Evolutionary conservation across 1,139 yeast genomes (phyloP).

Genomic region (Debaryomycetaceae sp.): DNA sequence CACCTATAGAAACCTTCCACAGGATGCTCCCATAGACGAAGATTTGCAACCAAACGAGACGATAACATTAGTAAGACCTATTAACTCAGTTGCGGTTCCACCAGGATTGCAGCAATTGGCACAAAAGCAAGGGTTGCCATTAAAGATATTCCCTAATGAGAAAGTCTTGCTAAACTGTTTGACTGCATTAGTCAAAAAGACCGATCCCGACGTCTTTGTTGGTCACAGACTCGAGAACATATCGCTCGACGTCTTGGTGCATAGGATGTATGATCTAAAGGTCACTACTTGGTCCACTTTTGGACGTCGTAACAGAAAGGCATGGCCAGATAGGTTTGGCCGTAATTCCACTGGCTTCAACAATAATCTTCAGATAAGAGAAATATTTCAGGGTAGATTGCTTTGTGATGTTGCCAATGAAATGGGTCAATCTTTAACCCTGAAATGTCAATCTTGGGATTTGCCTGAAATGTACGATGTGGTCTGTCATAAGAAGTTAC

Average conservation of each 20-base stretch:
- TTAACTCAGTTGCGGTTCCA: constrained; percentile 60
- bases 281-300: constrained; percentile 76
- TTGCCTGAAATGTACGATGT: constrained; percentile 85
- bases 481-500: constrained; percentile 59
- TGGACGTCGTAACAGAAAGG: constrained; percentile 75
- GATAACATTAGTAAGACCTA: constrained; percentile 75
- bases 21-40: constrained; percentile 66
- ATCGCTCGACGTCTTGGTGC: constrained; percentile 75
- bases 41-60: constrained; percentile 51
- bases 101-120: constrained; percentile 66
- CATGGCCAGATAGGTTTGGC: constrained; percentile 75
- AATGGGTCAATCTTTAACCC: constrained; percentile 88
- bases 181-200: constrained; percentile 62
- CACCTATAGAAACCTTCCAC: constrained; percentile 60
- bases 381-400: constrained; percentile 80
- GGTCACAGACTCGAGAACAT: constrained; percentile 85
- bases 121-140: constrained; percentile 41
- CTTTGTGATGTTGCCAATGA: constrained; percentile 92
- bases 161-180: constrained; percentile 69
- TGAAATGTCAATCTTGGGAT: constrained; percentile 96
- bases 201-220: constrained; percentile 86
- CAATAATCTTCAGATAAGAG: constrained; percentile 51
- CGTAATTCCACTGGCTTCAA: constrained; percentile 40
- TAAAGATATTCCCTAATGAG: constrained; percentile 69
- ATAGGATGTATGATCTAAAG: constrained; percentile 72